Base-by-base conservation (phyloP, 2,329 filamentous ascomycete species). In the Aspergillus pseudotamarii region DNA sequence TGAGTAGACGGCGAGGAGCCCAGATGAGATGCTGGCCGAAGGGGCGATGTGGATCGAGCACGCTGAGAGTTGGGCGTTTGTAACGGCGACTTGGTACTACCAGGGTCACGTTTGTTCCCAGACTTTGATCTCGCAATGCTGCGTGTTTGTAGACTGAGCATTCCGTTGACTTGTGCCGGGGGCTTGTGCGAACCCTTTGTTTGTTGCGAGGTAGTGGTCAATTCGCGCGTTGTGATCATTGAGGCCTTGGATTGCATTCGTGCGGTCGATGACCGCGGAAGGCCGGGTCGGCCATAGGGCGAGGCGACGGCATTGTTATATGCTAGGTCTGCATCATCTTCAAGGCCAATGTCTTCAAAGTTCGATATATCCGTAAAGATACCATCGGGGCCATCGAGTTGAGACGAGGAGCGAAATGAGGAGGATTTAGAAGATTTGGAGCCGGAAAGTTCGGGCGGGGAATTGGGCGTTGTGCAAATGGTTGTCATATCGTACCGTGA, bases 351-450 rank as follows among this genome's bases (percentile, higher is more conserved):
- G 68, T 97, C 94, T 76, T 98, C 94, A 72, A 97, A 97, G 76
- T 97, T 89, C 67, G 88, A 89, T 62, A 90, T 86, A 73, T 96
- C 92, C 58, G 88, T 85, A 53, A 91, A 81, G 57, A 88, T 85
- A 69, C 85, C 87, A 72, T 89, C 88, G 30, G 80, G 78, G 70
- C 92, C 91, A 72, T 93, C 90, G 72, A 88, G 82, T 58, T 89
- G 90, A 65, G 87, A 89, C 61, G 91, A 89, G 43, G 93, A 96
- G 70, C 90, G 90, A 72, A 94, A 91, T 57, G 93, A 96, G 6
- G 92, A 96, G 32, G 93, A 93, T 79, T 95, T 96, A 68, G 92
- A 96, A 66, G 92, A 95, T 78, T 94, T 96, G 64, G 92, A 96
- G 69, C 85, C 86, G 66, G 91, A 92, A 80, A 96, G 88, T 72